Base-by-base conservation (phyloP, 441 rosid species). In the Bocquillonia castaneifolia region DNA sequence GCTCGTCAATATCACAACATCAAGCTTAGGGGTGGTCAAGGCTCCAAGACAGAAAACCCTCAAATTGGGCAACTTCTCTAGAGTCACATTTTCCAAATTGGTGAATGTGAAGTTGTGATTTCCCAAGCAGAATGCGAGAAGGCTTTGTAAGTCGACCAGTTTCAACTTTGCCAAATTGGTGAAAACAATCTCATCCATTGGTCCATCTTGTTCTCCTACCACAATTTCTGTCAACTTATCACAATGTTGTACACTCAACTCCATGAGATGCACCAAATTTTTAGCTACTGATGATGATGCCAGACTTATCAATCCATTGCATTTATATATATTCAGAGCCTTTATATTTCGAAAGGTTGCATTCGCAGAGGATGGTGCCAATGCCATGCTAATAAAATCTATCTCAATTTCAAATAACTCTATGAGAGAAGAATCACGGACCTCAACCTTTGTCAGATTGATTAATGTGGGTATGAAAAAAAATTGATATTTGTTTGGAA, bases 51-150 rank as follows among this genome's bases (percentile, higher is more conserved):
- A 75, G 56, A 75, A 70, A 5, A 28, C 6, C 68, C 13, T 10
- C 64, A 75, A 44, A 39, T 56, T 36, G n/a, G 67, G 71, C 74
- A 70, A 0, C 39, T 1, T 13, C 5, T 26, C n/a, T n/a, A 70
- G 64, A 3, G 12, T 47, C 23, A 59, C 50, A n/a, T 59, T 9
- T 45, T 56, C 59, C 58, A 72, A 65, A 14, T 48, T 25, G 17
- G 75, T 70, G 34, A 72, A 72, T 8, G 3, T 26, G 32, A 71
- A 23, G 17, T 1, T n/a, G 18, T 22, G 37, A 60, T 25, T 48
- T 5, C 25, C 53, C 10, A 3, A 20, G 25, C 53, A 20, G 47
- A 42, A 42, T 7, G 12, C 12, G 2, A 7, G 6, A 7, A 42
- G 47, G 47, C 47, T 42, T 5, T 42, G 47, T 42, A 42, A 42